Evolutionary conservation across 495 filamentous ascomycete species (phyloP), one percentile per base, ranked within the genome.

Genomic region (Poronia punctata): DNA sequence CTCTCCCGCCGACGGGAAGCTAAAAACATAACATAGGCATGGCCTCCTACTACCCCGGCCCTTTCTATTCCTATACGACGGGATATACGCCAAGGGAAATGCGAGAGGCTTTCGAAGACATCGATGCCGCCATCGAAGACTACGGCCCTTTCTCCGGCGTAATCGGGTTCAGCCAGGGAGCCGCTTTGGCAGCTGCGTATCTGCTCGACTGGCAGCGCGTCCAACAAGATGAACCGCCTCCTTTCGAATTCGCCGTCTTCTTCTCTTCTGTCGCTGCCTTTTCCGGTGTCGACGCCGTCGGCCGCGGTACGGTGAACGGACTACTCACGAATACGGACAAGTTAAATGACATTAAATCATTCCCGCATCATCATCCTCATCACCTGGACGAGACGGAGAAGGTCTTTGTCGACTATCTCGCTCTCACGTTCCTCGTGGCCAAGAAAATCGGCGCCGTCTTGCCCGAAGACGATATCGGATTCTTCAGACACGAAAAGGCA

Each of bases 161-260:
- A 4, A 35, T 68, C 18, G 65, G 65, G 4, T 63, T 67, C 37
- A 64, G 60, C 0, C 58, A 66, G 32, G 65, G 65, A 3, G 62
- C 59, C 0, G 52, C 62, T 2, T 37, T 67, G 8, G 57, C 60
- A 1, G 43, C 36, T 0, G 43, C 30, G 9, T 35, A 43, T 5
- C 21, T 54, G 11, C 35, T 46, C 8, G 27, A 41, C 38, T 14
- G 29, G 20, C 19, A 25, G 26, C 25, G 8, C 24, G n/a, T n/a
- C n/a, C n/a, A n/a, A n/a, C n/a, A 20, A 17, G 30, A 32, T 17
- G 30, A 32, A 10, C 15, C n/a, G 15, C 30, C 19, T 32, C 30
- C 30, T 7, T 32, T 32, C 30, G 5, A 32, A 8, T 32, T 32
- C 30, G 30, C 12, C 7, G n/a, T 32, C 19, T 18, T 32, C 30